These are phyloP conservation scores for Chaetomiaceae sp. DNA, from an alignment of 2,329 filamentous ascomycete species.

Conservation along the genomic window DNA sequence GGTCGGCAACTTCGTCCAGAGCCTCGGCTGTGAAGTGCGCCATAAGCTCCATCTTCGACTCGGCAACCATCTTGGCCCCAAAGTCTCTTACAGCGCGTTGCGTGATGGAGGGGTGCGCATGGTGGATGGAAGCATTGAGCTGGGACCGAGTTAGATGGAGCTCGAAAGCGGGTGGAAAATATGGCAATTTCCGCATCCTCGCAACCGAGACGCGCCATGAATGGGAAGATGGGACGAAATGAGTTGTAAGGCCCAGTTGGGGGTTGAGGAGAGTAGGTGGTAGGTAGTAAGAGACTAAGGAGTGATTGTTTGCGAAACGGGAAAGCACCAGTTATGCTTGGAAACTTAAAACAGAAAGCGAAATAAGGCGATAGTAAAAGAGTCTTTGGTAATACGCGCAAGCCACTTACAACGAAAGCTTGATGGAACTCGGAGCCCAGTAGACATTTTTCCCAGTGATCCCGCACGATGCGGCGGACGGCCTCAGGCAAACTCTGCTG, in stretches of 20 bases:
- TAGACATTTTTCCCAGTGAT: constrained; percentile 46
- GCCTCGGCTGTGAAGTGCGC: constrained; percentile 35
- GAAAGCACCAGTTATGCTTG: too few relatives aligned
- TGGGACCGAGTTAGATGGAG: constrained; percentile 28
- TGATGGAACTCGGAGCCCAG: constrained; percentile 47
- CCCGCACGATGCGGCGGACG: constrained; percentile 44
- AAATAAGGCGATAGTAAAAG: too few relatives aligned
- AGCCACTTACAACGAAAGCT: constrained; percentile 44
- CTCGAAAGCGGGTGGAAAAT: neutral
- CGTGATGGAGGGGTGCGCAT: constrained; percentile 34
- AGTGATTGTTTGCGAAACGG: neutral
- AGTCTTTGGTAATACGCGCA: too few relatives aligned
- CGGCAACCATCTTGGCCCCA: constrained; percentile 37
- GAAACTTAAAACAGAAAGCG: too few relatives aligned
- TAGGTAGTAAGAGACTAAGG: neutral
- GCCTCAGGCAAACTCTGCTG: constrained; percentile 37
- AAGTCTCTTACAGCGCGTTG: constrained; percentile 39
- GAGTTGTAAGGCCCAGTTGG: neutral
- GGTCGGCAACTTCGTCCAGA: constrained; percentile 40
- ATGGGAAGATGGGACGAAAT: too few relatives aligned
- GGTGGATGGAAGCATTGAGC: constrained; percentile 46
- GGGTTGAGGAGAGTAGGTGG: neutral
- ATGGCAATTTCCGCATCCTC: neutral
- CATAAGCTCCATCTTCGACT: constrained; percentile 38
- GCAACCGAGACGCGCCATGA: too few relatives aligned